phyloP scores from a whole-genome alignment of 202 grass and related monocot species.

The Eragrostis tef region DNA sequence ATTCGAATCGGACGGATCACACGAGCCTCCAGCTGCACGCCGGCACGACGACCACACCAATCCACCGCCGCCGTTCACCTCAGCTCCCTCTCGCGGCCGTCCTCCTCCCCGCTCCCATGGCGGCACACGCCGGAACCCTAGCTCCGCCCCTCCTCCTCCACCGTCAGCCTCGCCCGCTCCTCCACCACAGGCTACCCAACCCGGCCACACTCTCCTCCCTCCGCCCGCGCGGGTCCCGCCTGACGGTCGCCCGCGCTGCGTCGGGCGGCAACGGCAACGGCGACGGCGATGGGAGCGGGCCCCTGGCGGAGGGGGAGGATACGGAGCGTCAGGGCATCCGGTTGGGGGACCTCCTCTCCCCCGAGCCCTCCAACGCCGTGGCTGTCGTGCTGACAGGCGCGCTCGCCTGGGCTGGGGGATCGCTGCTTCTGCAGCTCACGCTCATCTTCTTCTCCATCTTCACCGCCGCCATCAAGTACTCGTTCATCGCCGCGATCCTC shows the following conservation, averaged over 20 bases:
- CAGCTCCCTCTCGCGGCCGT: not conserved
- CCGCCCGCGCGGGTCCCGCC: not conserved
- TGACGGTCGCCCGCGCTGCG: constrained; percentile 43
- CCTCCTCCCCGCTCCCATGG: constrained; percentile 9
- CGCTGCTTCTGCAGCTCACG: constrained; percentile 77
- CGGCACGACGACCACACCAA: not conserved
- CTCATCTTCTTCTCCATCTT: constrained; percentile 73
- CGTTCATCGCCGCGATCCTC: constrained; percentile 79
- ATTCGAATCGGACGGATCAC: not conserved
- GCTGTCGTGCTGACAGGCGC: constrained; percentile 72
- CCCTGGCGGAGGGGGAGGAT: constrained; percentile 37
- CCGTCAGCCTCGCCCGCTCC: not conserved
- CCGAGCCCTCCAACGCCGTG: constrained; percentile 70
- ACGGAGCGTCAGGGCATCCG: constrained; percentile 39
- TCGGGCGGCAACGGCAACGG: constrained; percentile 40
- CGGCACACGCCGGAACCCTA: constrained; percentile 36
- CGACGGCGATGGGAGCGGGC: not conserved
- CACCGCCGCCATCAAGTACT: constrained; percentile 86
- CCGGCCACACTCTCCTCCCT: not conserved
- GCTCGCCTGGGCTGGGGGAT: constrained; percentile 77
- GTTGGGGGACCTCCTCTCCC: constrained; percentile 71
- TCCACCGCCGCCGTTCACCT: too few relatives aligned
- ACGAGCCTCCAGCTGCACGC: not conserved
- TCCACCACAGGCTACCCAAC: too few relatives aligned
- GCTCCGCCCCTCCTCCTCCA: not conserved